Evolutionary conservation across 1,139 yeast genomes (phyloP).

Genomic region (Nakaseomyces uthaithaninus): DNA sequence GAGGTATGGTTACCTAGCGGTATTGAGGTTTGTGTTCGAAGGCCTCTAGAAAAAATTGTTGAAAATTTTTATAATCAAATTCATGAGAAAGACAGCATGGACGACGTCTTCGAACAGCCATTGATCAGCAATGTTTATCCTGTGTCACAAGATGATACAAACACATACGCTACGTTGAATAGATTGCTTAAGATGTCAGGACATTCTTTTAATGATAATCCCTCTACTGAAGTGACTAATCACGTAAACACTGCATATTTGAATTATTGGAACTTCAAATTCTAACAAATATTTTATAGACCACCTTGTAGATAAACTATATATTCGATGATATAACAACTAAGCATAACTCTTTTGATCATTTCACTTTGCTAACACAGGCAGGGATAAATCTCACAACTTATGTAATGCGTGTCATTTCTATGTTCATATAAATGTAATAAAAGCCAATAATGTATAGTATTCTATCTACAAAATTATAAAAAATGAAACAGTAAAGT

Average conservation of each 20-base stretch:
- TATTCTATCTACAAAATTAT: constrained; percentile 4
- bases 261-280: neutral
- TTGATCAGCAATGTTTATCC: constrained; percentile 24
- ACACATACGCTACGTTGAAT: neutral
- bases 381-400: no score
- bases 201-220: neutral
- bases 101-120: constrained; percentile 9
- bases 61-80: constrained; percentile 12
- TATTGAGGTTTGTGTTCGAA: constrained; percentile 38
- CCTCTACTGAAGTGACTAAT: neutral
- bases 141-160: neutral
- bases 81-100: constrained; percentile 13
- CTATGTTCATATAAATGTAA: no score
- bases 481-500: constrained; percentile 8
- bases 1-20: constrained; percentile 46
- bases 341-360: no score
- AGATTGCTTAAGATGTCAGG: neutral
- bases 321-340: no score
- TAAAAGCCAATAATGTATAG: constrained; percentile 7
- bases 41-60: constrained; percentile 28
- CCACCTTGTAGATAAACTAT: neutral
- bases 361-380: no score
- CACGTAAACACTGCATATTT: no score
- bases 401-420: no score
- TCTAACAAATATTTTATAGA: neutral